Evolutionary conservation across 2,329 filamentous ascomycete genomes (phyloP), one percentile per base, ranked within the genome.

Genomic region (Shiraia sp.): DNA sequence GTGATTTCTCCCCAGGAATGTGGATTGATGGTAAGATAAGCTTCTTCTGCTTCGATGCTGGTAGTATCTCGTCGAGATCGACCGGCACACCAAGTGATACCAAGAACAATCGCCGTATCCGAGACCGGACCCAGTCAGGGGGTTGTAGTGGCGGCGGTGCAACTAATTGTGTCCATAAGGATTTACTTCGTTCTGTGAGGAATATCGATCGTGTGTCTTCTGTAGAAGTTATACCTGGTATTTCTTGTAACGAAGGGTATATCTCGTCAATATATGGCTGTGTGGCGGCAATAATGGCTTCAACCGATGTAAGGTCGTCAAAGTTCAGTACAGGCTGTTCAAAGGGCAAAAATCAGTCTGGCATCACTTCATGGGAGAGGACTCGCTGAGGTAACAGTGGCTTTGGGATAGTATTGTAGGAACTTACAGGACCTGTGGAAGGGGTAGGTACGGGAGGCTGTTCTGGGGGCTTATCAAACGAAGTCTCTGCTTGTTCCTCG

Each of bases 41-140:
- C 67, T 97, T 97, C 79, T 97, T 97, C 69, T 99, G 93, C 71
- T 97, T 97, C 10, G 89, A 95, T 0, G 92, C 91, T 0, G 93
- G 93, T 6, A 99, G 81, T 40, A 99, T 97, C 73, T 99, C 93
- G 70, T 99, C 93, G 0, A 99, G 79, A 61, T 99, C 93, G 31
- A 99, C 90, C 1, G 93, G 93, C 0, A 99, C 93, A 13, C 93
- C 93, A 0, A 99, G 81, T 1, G 91, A 96, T 39, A 99, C 91
- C 29, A 99, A 83, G 68, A 99, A 99, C 17, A 99, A 81, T 19
- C 93, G 88, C 38, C 93, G 85, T 57, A 96, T 99, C 36, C 91
- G 88, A 37, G 90, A 96, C 51, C 93, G 89, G 45, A 96, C 95
- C 93, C 93, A 99, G 70, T 99, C 93, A 1, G 93, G 92, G 5